phyloP scores from a whole-genome alignment of 1,139 yeast species.

The Hemisphaericaspora subhashii region DNA sequence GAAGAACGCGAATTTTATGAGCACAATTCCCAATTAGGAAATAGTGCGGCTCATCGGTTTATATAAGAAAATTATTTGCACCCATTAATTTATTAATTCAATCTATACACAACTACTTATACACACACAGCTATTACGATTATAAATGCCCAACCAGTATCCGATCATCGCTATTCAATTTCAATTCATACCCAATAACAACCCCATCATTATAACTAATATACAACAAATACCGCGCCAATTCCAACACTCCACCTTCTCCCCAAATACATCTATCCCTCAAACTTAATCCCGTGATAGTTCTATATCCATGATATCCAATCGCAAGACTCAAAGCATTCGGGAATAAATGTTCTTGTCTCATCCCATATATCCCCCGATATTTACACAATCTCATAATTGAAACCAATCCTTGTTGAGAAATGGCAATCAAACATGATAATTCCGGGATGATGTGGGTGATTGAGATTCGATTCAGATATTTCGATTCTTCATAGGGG shows the following conservation, averaged over 20 bases:
- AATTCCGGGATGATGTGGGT: slow-evolving; percentile 53
- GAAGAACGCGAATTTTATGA: not conserved
- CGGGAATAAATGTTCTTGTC: slow-evolving; percentile 62
- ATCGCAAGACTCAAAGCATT: slow-evolving; percentile 31
- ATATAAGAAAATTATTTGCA: not conserved
- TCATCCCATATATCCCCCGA: slow-evolving; percentile 56
- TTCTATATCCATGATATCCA: slow-evolving; percentile 30
- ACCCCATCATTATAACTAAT: slow-evolving; percentile 36
- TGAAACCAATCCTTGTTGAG: slow-evolving; percentile 61
- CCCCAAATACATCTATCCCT: slow-evolving; percentile 21
- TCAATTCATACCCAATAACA: slow-evolving; percentile 26
- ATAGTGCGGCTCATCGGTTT: not conserved
- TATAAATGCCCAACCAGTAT: slow-evolving; percentile 2
- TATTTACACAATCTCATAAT: slow-evolving; percentile 57
- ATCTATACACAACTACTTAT: not conserved
- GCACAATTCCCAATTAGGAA: slow-evolving; percentile 1
- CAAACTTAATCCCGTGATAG: slow-evolving; percentile 33
- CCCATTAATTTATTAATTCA: not conserved
- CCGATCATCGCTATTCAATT: slow-evolving; percentile 4
- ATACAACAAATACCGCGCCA: slow-evolving; percentile 29
- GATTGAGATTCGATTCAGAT: slow-evolving; percentile 54
- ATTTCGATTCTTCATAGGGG: slow-evolving; percentile 40
- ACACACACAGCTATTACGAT: not conserved
- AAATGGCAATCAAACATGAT: slow-evolving; percentile 51
- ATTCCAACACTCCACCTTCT: slow-evolving; percentile 7